Evolutionary conservation across 148 eudicot species (phyloP), one percentile per base, ranked within the genome.

Genomic region (Heliamphora exappendiculata): DNA sequence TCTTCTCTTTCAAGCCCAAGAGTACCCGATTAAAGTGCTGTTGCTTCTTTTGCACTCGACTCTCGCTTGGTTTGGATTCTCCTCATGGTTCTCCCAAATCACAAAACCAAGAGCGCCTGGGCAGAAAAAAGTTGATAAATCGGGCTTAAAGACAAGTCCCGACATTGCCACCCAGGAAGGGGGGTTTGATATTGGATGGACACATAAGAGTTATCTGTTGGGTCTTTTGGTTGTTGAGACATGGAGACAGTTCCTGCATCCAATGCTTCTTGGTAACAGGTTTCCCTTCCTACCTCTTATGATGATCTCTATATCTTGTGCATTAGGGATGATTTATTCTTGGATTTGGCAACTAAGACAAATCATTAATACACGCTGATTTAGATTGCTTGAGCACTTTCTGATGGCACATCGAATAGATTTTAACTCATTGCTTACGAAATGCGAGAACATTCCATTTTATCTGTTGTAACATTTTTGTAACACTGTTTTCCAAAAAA

Each of bases 331-430:
- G 77, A 74, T 85, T 62, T 93, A 86, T 85, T 93, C 99, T 67
- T 96, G 96, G 99, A 70, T 93, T 77, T 96, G 98, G 94, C 97
- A 93, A 81, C 86, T 96, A 24, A 84, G 76, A 71, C 58, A 67
- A 75, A 92, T 94, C 67, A 17, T 87, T 72, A 65, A 7, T 59
- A 82, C 80, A 45, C 70, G 73, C 66, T 91, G 80, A 88, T 67
- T 26, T 57, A n/a, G n/a, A 67, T 44, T 39, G 66, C 9, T 37
- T 60, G 7, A 1, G 36, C 50, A 75, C 31, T 20, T 5, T 4
- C 2, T 16, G 17, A 59, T 39, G 62, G 66, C 76, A 36, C 42
- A 17, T 60, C 14, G 28, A 17, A 7, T 28, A 14, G 28, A 8
- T 19, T 0, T 14, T 19, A 11, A 71, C 73, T 24, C 28, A 51